Conservation (phyloP, 345 rosid genomes). For the Eutrema japonicum region DNA sequence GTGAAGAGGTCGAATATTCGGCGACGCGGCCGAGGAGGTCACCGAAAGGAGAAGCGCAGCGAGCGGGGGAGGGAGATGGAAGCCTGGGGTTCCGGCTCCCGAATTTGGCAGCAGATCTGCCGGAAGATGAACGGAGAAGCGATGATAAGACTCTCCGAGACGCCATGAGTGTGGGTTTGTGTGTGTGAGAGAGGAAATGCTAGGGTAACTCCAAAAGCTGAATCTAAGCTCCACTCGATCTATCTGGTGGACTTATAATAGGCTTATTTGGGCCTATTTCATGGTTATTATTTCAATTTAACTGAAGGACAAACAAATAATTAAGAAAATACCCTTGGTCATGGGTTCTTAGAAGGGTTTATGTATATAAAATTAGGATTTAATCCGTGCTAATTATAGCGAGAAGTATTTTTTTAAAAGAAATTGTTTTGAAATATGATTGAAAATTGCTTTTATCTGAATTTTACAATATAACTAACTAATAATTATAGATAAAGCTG, state of each 20-base stretch:
- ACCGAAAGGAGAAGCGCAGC: conserved; percentile 56
- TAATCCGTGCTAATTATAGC: too few species aligned
- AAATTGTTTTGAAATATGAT: too few species aligned
- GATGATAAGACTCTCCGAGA: conserved; percentile 74
- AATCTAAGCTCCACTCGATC: background rate
- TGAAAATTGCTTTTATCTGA: too few species aligned
- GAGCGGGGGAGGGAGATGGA: conserved; percentile 47
- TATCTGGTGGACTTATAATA: conserved; percentile 20
- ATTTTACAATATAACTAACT: too few species aligned
- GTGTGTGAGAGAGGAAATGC: conserved; percentile 38
- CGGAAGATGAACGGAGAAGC: conserved; percentile 73
- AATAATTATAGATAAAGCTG: too few species aligned
- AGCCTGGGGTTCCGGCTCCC: conserved; percentile 42
- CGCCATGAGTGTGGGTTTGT: conserved; percentile 56
- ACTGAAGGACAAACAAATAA: too few species aligned
- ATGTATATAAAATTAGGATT: too few species aligned
- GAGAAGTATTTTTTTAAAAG: too few species aligned
- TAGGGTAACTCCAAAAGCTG: conserved; percentile 40
- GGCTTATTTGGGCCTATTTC: conserved; percentile 12
- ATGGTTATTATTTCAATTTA: background rate
- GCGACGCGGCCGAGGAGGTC: conserved; percentile 65
- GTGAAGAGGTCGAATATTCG: conserved; percentile 69
- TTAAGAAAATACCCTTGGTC: background rate
- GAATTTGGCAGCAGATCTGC: conserved; percentile 59
- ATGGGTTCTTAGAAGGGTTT: too few species aligned